These are phyloP conservation scores for Remersonia thermophila DNA, from an alignment of 2,329 filamentous ascomycete species.

Conservation along the genomic window DNA sequence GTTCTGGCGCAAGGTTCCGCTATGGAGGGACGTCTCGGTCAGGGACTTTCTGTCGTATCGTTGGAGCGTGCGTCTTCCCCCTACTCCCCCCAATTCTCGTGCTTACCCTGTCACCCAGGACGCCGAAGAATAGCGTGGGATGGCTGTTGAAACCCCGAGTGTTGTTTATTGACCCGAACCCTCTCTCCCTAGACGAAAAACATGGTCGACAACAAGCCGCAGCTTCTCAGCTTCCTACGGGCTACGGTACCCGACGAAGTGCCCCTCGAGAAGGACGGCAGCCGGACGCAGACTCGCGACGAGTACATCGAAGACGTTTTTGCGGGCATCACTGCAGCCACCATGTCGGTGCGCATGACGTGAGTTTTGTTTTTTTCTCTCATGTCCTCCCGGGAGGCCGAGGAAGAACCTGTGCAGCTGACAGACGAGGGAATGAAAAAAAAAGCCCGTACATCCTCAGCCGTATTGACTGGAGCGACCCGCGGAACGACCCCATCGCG, in stretches of 20 bases:
- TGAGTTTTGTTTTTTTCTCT: conserved; percentile 15
- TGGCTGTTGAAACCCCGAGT: no score
- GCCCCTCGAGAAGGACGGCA: conserved; percentile 23
- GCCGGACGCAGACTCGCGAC: conserved; percentile 32
- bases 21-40: conserved; percentile 35
- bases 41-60: conserved; percentile 39
- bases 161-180: no score
- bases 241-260: conserved; percentile 37
- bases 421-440: neutral
- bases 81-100: no score
- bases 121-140: no score
- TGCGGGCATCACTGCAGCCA: conserved; percentile 37
- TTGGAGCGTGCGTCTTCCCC: conserved; percentile 36
- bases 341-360: conserved; percentile 50
- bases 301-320: conserved; percentile 43
- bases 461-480: conserved; percentile 45
- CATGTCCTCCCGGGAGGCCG: conserved; percentile 2
- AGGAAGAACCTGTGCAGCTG: no score
- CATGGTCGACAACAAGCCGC: conserved; percentile 13
- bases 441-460: conserved; percentile 44
- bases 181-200: neutral
- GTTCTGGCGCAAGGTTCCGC: conserved; percentile 39
- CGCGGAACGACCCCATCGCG: conserved; percentile 46
- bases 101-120: no score
- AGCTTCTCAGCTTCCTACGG: conserved; percentile 36